phyloP scores from a whole-genome alignment of 2,329 filamentous ascomycete genomes.

The Dothidotthia symphoricarpi region DNA sequence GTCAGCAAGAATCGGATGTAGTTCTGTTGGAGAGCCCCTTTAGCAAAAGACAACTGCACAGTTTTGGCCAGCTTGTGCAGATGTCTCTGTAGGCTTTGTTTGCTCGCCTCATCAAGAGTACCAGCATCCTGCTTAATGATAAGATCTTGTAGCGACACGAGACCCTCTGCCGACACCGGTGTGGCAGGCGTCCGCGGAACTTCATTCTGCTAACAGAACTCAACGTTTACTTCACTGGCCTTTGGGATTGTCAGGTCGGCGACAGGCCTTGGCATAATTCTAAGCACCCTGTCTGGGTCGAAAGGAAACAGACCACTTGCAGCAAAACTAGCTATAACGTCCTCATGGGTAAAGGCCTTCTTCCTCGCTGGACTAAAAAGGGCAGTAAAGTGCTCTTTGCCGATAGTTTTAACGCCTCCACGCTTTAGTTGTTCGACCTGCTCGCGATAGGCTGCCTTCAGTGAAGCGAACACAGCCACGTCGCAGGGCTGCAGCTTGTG shows the following conservation, averaged over 20 bases:
- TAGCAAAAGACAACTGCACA: conserved; percentile 22
- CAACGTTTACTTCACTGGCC: not conserved
- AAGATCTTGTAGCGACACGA: conserved; percentile 17
- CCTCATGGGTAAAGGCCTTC: conserved; percentile 19
- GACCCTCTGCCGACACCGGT: conserved; percentile 17
- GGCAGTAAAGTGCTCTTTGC: conserved; percentile 13
- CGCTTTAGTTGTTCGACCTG: conserved; percentile 9
- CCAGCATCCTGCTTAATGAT: conserved; percentile 16
- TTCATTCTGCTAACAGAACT: conserved; percentile 18
- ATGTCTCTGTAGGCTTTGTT: conserved; percentile 13
- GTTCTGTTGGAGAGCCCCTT: conserved; percentile 26
- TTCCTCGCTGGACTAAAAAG: conserved; percentile 20
- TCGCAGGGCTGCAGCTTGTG: conserved; percentile 18
- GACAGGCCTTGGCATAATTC: conserved; percentile 22
- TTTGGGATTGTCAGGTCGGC: conserved; percentile 14
- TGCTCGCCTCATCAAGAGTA: conserved; percentile 17
- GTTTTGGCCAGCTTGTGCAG: conserved; percentile 21
- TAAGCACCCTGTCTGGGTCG: conserved; percentile 25
- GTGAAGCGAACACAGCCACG: conserved; percentile 6
- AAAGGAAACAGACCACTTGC: conserved; percentile 24
- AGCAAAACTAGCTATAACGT: conserved; percentile 25
- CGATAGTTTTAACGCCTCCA: conserved; percentile 8
- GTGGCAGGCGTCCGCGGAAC: conserved; percentile 30
- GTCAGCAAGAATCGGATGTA: conserved; percentile 27
- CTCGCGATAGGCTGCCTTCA: conserved; percentile 15